Percentiles rank a stretch among this genome's conserved stretches.
phyloP scores from a whole-genome alignment of 2,329 filamentous ascomycete genomes.

The Ophiosphaerella herpotricha region DNA sequence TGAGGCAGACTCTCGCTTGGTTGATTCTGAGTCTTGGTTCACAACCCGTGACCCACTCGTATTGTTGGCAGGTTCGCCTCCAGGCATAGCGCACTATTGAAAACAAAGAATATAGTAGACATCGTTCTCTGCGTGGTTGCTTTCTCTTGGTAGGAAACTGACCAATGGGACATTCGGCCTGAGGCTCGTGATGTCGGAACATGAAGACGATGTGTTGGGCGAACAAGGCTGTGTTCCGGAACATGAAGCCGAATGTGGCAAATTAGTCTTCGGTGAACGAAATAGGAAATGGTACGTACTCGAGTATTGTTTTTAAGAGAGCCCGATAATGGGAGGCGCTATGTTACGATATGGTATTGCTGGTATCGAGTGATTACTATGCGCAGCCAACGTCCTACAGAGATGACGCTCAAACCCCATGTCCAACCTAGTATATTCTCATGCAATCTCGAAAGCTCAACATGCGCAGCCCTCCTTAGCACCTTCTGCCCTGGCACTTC shows the following conservation, averaged over 20 bases:
- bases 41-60: too few species aligned
- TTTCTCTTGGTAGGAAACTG: background rate
- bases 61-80: too few species aligned
- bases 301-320: background rate
- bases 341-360: background rate
- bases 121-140: background rate
- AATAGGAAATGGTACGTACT: background rate
- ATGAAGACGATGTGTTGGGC: background rate
- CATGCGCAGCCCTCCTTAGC: constrained; percentile 92
- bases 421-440: background rate
- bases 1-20: too few species aligned
- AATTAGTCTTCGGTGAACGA: constrained; percentile 1
- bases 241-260: too few species aligned
- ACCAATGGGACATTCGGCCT: background rate
- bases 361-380: constrained; percentile 6
- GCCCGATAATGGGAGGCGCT: background rate
- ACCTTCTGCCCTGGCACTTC: constrained; percentile 70
- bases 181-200: constrained; percentile 2
- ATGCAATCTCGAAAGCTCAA: constrained; percentile 49
- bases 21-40: too few species aligned
- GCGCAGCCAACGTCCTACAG: constrained; percentile 3
- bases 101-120: too few species aligned
- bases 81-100: too few species aligned
- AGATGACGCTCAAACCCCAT: constrained; percentile 2
- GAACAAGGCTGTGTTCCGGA: background rate